Evolutionary conservation across 106 monocot species (phyloP), one percentile per base, ranked within the genome.

Genomic region (Agapanthus africanus): DNA sequence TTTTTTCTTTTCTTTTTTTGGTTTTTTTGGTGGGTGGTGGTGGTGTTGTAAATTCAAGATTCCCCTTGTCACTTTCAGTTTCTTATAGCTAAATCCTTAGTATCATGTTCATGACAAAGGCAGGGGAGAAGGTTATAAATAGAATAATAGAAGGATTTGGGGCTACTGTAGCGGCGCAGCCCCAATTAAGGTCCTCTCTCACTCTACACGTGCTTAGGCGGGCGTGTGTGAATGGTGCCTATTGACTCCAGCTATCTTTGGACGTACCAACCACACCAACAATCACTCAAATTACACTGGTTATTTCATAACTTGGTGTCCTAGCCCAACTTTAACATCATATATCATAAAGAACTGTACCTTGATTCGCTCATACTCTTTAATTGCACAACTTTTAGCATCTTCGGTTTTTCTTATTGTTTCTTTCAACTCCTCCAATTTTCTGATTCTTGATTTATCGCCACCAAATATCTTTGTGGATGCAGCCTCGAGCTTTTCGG

Each of bases 291-390:
- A 59, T 3, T 1, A 22, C 1, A 59, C 4, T 27, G 28, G n/a
- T 11, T 11, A 34, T 10, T 18, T 19, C 2, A 8, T 63, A 21
- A 63, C 11, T 61, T 16, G 35, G 19, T n/a, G 27, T 18, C 10
- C 1, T 9, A 16, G 21, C 41, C 41, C 23, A 66, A 41, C 19
- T 50, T 32, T 32, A 68, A 19, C 13, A 50, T 32, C 31, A 7
- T 2, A 30, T 49, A 40, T 25, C 11, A 59, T 34, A 63, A 19
- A 14, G 38, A 70, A 10, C 41, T 47, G 37, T 81, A 95, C 95
- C 95, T 91, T 95, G 51, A 95, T 91, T 10, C 78, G 79, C 62
- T 95, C 91, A 74, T 95, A 95, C 59, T 88, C 88, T 81, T 69
- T 80, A 66, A 82, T 42, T 19, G 91, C 95, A 54, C 75, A 73